Percentiles rank a stretch among this genome's conserved stretches.
phyloP scores from a whole-genome alignment of 495 filamentous ascomycete genomes.

The Achaetomiella virescens region DNA sequence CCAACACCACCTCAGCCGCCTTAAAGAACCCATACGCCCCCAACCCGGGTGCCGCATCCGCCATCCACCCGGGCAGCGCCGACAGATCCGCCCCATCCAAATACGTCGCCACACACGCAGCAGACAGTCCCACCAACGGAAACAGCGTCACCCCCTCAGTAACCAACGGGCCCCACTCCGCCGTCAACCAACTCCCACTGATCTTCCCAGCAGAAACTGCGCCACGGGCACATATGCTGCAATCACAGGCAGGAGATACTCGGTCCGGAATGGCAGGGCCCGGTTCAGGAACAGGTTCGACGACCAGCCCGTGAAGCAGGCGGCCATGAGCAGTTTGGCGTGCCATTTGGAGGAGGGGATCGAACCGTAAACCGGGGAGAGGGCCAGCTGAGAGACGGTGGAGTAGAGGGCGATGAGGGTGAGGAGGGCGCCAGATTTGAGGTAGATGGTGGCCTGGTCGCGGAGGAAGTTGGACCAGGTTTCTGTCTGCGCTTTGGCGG shows the following conservation, averaged over 20 bases:
- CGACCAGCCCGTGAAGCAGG: conserved; percentile 58
- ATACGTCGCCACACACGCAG: conserved; percentile 56
- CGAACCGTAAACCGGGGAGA: conserved; percentile 82
- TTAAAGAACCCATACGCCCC: conserved; percentile 61
- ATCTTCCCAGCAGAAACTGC: conserved; percentile 61
- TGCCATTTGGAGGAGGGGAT: conserved; percentile 70
- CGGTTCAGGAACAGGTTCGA: conserved; percentile 45
- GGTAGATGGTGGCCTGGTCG: conserved; percentile 37
- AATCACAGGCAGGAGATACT: conserved; percentile 73
- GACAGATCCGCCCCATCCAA: conserved; percentile 56
- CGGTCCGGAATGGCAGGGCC: conserved; percentile 41
- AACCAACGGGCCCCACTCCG: conserved; percentile 62
- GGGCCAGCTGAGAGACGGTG: conserved; percentile 62
- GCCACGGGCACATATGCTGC: conserved; percentile 67
- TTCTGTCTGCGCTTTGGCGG: conserved; percentile 44
- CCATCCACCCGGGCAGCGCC: conserved; percentile 46
- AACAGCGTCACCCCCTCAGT: conserved; percentile 67
- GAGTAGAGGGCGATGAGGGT: conserved; percentile 66
- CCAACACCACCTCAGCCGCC: conserved; percentile 46
- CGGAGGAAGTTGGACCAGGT: conserved; percentile 31
- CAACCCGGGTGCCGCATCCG: conserved; percentile 54
- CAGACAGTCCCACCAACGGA: conserved; percentile 63
- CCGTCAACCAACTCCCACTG: conserved; percentile 60
- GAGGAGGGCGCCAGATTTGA: conserved; percentile 44
- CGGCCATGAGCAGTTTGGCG: conserved; percentile 54